phyloP scores from a whole-genome alignment of 2,329 filamentous ascomycete genomes.

The Atkinsonella texensis region DNA sequence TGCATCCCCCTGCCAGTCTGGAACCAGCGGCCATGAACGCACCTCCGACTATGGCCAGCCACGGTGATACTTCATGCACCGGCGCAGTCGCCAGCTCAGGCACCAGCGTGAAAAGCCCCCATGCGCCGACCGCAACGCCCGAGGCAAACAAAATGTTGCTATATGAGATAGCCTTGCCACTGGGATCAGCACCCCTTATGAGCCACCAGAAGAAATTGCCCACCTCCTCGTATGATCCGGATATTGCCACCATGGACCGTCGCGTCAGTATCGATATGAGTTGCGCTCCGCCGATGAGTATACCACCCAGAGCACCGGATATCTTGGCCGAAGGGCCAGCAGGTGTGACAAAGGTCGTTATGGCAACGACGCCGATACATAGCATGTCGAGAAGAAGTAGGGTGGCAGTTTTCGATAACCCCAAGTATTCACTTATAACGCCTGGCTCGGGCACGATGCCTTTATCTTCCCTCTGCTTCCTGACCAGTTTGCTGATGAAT shows the following conservation, averaged over 20 bases:
- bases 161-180: constrained; percentile 21
- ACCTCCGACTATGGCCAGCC: constrained; percentile 39
- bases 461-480: constrained; percentile 14
- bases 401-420: constrained; percentile 23
- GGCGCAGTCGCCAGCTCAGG: constrained; percentile 18
- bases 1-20: constrained; percentile 53
- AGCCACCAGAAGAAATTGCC: constrained; percentile 41
- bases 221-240: constrained; percentile 47
- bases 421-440: constrained; percentile 28
- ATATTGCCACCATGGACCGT: constrained; percentile 45
- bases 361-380: constrained; percentile 28
- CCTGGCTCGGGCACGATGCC: constrained; percentile 16
- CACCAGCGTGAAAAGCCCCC: constrained; percentile 20
- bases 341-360: constrained; percentile 21
- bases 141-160: constrained; percentile 38
- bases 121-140: constrained; percentile 38
- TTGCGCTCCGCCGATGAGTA: constrained; percentile 47
- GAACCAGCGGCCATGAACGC: constrained; percentile 46
- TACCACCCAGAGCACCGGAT: constrained; percentile 40
- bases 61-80: constrained; percentile 21
- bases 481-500: constrained; percentile 25
- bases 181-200: constrained; percentile 15
- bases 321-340: constrained; percentile 20
- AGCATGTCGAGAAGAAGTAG: constrained; percentile 31
- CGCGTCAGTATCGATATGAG: constrained; percentile 41